phyloP scores from a whole-genome alignment of 257 asterid species.

The Nicotiana tabacum region DNA sequence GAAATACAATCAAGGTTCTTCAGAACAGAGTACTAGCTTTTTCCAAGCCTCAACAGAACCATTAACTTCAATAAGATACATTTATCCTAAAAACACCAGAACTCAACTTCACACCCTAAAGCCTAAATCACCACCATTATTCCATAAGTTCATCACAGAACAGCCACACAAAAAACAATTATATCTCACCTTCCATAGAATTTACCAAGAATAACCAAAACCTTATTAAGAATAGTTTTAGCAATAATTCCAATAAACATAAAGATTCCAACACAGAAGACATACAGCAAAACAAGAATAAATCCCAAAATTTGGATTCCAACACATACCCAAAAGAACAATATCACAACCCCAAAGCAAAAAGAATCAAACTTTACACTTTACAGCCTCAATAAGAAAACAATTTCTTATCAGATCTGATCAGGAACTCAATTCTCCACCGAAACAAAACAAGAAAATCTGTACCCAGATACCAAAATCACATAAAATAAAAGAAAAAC shows the following conservation, averaged over 20 bases:
- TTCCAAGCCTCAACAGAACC: background rate
- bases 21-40: background rate
- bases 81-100: background rate
- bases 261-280: background rate
- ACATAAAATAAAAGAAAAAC: background rate
- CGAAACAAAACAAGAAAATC: background rate
- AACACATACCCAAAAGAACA: background rate
- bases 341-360: background rate
- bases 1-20: background rate
- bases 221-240: background rate
- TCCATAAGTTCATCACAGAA: background rate
- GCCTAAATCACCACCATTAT: background rate
- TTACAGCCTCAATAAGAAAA: background rate
- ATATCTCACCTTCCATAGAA: background rate
- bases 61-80: background rate
- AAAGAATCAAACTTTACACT: background rate
- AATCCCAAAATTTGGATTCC: background rate
- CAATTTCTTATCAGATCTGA: constrained; percentile 1
- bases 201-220: background rate
- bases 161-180: background rate
- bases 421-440: background rate
- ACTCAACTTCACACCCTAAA: background rate
- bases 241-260: background rate
- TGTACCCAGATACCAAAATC: background rate
- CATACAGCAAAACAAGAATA: background rate